Evolutionary conservation across 768 basidiomycete genomes (phyloP).

Genomic region (Trametes elegans): DNA sequence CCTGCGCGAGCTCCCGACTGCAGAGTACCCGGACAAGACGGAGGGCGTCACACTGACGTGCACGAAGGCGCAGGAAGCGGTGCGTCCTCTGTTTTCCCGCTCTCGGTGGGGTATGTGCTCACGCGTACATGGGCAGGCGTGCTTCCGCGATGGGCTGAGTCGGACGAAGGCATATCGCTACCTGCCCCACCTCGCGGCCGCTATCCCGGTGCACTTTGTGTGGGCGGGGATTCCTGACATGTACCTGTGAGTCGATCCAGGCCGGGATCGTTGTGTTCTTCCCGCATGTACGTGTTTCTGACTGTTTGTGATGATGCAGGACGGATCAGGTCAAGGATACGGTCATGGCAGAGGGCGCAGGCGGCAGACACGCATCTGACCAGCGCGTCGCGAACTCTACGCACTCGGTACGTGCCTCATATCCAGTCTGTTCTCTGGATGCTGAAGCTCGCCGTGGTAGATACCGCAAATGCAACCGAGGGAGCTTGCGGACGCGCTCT

Average conservation of each 20-base stretch:
- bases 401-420: constrained; percentile 3
- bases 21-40: constrained; percentile 41
- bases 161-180: constrained; percentile 34
- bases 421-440: not conserved
- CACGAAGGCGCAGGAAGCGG: constrained; percentile 43
- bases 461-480: not conserved
- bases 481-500: not conserved
- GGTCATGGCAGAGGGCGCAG: not conserved
- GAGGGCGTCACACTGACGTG: constrained; percentile 51
- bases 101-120: no score
- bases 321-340: not conserved
- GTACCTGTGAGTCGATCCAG: not conserved
- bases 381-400: not conserved
- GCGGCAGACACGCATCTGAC: constrained; percentile 1
- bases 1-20: constrained; percentile 37
- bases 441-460: not conserved
- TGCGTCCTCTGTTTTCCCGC: constrained; percentile 11
- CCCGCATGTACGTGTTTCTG: no score
- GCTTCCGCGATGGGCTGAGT: constrained; percentile 40
- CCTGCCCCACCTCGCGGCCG: constrained; percentile 32
- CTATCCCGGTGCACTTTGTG: constrained; percentile 43
- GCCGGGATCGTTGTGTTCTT: not conserved
- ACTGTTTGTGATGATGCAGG: no score
- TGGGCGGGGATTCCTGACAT: constrained; percentile 42
- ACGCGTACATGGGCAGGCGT: constrained; percentile 33